Conservation (phyloP, 306 rosid genomes). For the Prunus mume region DNA sequence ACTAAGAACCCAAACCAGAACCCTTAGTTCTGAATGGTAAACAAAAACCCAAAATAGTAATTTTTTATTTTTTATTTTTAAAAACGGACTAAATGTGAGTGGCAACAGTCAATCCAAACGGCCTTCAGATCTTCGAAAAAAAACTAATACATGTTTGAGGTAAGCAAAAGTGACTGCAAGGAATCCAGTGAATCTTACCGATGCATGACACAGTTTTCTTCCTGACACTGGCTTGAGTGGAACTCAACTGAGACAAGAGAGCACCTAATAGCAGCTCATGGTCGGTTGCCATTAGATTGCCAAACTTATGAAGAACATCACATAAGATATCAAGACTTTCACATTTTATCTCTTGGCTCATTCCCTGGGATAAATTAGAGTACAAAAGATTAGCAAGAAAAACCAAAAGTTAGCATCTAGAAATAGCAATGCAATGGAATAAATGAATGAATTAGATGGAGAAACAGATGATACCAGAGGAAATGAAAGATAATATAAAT, state of each 20-base stretch:
- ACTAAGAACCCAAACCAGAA: neutral
- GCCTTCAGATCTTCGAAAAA: neutral
- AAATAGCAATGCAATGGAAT: neutral
- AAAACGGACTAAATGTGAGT: neutral
- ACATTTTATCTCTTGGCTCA: conserved; percentile 81
- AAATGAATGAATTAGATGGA: neutral
- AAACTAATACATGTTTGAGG: neutral
- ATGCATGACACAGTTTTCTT: conserved; percentile 89
- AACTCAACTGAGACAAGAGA: conserved; percentile 77
- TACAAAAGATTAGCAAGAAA: conserved; percentile 15
- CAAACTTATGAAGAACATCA: conserved; percentile 89
- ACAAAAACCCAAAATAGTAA: neutral
- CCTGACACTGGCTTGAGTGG: conserved; percentile 87
- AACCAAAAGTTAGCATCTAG: neutral
- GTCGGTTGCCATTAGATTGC: conserved; percentile 71
- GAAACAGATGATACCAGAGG: neutral
- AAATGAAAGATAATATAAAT: neutral
- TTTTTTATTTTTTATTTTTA: no score
- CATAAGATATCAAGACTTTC: conserved; percentile 89
- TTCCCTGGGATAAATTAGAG: conserved; percentile 46
- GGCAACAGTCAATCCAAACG: neutral
- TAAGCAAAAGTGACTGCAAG: conserved; percentile 1
- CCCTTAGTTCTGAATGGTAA: neutral
- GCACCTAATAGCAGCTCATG: conserved; percentile 74
- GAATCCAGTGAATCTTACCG: conserved; percentile 45